Percentiles rank a stretch among this genome's conserved stretches.
Conservation (phyloP, 148 eudicot species). For the Arbutus unedo region DNA sequence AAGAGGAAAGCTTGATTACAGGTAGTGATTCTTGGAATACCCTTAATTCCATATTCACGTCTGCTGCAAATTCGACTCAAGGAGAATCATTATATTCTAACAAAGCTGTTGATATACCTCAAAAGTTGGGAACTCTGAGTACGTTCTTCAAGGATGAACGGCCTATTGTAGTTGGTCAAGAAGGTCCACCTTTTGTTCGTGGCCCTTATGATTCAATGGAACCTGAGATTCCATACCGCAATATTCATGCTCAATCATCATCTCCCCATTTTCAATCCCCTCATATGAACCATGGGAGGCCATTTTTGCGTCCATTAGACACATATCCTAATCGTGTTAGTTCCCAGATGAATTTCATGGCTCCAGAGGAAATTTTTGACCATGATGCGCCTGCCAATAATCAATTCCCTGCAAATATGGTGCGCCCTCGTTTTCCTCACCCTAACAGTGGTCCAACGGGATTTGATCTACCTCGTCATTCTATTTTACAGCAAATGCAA, state of each 20-base stretch:
- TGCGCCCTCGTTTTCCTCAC: conserved; percentile 55
- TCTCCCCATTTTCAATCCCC: conserved; percentile 48
- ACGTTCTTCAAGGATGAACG: conserved; percentile 43
- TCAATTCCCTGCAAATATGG: conserved; percentile 55
- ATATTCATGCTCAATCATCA: conserved; percentile 43
- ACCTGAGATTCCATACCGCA: conserved; percentile 48
- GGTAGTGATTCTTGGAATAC: conserved; percentile 39
- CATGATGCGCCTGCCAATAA: conserved; percentile 46
- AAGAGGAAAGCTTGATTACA: conserved; percentile 57
- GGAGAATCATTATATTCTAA: conserved; percentile 37
- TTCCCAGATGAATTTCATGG: conserved; percentile 60
- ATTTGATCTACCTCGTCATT: conserved; percentile 60
- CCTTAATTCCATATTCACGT: conserved; percentile 28
- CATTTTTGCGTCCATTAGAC: conserved; percentile 52
- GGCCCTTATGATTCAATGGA: conserved; percentile 48
- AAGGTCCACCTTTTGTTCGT: conserved; percentile 35
- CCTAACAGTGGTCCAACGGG: conserved; percentile 43
- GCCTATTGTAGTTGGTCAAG: conserved; percentile 33
- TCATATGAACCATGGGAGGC: conserved; percentile 55
- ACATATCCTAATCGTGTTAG: conserved; percentile 49
- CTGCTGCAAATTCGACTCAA: conserved; percentile 21
- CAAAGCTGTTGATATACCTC: conserved; percentile 38
- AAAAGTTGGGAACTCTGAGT: conserved; percentile 54
- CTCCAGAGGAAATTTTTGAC: conserved; percentile 49
- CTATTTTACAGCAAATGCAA: conserved; percentile 67